These are phyloP conservation scores for Russula emetica DNA, from an alignment of 768 basidiomycete genomes.

Conservation along the genomic window DNA sequence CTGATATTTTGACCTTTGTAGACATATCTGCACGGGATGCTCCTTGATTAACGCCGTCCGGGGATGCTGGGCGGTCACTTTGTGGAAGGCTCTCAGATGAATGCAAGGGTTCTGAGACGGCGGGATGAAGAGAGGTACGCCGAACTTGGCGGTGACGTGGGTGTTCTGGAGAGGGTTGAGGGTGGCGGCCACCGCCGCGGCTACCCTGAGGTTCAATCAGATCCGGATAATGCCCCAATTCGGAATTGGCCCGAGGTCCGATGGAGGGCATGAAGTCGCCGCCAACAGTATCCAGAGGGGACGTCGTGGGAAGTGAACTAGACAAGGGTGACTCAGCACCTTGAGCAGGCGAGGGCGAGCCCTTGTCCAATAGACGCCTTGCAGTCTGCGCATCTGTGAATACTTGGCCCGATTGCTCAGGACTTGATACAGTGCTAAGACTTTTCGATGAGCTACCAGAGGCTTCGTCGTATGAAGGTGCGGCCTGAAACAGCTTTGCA, in stretches of 20 bases:
- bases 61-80: conserved; percentile 36
- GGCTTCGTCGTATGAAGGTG: conserved; percentile 33
- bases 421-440: conserved; percentile 46
- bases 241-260: conserved; percentile 67
- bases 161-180: conserved; percentile 52
- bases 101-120: conserved; percentile 45
- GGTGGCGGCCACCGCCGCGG: conserved; percentile 33
- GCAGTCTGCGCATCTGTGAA: conserved; percentile 40
- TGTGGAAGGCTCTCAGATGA: conserved; percentile 44
- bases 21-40: conserved; percentile 46
- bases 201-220: conserved; percentile 42
- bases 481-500: conserved; percentile 55
- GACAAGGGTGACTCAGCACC: conserved; percentile 61
- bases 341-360: conserved; percentile 42
- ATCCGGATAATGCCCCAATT: conserved; percentile 77
- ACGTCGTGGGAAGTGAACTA: conserved; percentile 50
- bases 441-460: conserved; percentile 38
- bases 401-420: conserved; percentile 36
- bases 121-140: conserved; percentile 64
- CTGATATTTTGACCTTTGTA: conserved; percentile 81
- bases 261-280: conserved; percentile 29
- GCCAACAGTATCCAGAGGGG: conserved; percentile 39
- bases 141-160: conserved; percentile 51
- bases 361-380: conserved; percentile 43
- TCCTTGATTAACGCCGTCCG: conserved; percentile 46